Evolutionary conservation across 257 asterid genomes (phyloP), one percentile per base, ranked within the genome.

Genomic region (Primulina eburnea): DNA sequence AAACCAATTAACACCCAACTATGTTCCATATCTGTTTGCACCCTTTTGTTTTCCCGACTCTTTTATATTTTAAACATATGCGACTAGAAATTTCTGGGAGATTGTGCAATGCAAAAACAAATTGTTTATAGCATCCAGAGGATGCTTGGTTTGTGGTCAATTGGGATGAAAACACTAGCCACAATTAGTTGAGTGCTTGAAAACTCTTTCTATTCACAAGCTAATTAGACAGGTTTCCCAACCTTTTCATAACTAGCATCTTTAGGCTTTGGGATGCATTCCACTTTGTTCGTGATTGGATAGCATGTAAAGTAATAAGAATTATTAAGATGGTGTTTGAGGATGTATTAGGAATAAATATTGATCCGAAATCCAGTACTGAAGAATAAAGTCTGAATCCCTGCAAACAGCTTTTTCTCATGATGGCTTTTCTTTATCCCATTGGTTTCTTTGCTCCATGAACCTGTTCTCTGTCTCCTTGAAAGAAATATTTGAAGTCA

Each of bases 141-240:
- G 69, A 71, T 62, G 28, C 53, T 29, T 33, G 61, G 17, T 32
- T 20, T 50, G 70, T 7, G 26, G 32, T 55, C 4, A 71, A 35
- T 11, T 66, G 47, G 34, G 34, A 60, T 28, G 60, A 61, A 30
- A 70, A 40, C 59, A 1, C n/a, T 59, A 14, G 18, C 20, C 30
- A 47, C 57, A 9, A 24, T 11, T 21, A 69, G 2, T 40, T 24
- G 12, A 43, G 8, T 11, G 30, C 16, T 17, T 65, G 53, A 26
- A 26, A 20, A 38, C 34, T 65, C 5, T 21, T 37, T 38, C 18
- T 24, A 24, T 38, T 5, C 12, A 26, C 28, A 43, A 43, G 6
- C 12, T 43, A 11, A 11, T 4, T 3, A 43, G 53, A 43, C 53
- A 0, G n/a, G 12, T 12, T 12, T 43, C 17, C n/a, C n/a, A 12